These are phyloP conservation scores for Schwanniomyces vanrijiae DNA, from an alignment of 805 yeast genomes.

Conservation along the genomic window DNA sequence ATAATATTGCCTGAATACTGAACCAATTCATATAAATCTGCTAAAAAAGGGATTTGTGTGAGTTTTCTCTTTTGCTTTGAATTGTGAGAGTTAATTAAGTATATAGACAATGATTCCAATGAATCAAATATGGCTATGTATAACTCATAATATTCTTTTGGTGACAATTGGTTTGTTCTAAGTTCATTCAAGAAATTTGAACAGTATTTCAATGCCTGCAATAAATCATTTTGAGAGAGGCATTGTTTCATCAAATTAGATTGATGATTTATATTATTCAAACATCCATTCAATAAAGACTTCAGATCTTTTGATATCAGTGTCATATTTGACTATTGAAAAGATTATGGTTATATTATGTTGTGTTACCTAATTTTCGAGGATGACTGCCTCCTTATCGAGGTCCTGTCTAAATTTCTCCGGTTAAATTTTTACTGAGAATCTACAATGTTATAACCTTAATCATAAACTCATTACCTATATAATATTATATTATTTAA, in stretches of 20 bases:
- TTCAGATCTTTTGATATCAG: conserved; percentile 12
- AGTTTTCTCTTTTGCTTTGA: conserved; percentile 51
- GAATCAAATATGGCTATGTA: conserved; percentile 85
- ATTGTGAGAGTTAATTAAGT: conserved; percentile 66
- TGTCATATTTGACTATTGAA: conserved; percentile 7
- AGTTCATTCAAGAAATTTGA: conserved; percentile 79
- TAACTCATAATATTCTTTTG: conserved; percentile 91
- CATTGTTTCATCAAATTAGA: conserved; percentile 74
- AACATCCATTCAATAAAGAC: conserved; percentile 23
- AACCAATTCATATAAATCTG: conserved; percentile 90
- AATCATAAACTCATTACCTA: neutral
- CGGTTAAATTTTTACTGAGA: no score
- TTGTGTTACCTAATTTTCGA: neutral
- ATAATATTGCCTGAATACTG: conserved; percentile 93
- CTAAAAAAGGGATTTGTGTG: conserved; percentile 46
- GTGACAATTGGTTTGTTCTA: conserved; percentile 71
- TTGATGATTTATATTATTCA: conserved; percentile 61
- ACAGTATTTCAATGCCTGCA: conserved; percentile 88
- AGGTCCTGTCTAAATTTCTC: neutral
- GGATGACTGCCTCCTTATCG: conserved; percentile 1
- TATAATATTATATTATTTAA: neutral
- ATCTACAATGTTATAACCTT: neutral
- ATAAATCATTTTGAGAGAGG: conserved; percentile 61
- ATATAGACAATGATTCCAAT: conserved; percentile 62
- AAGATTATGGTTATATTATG: neutral